Evolutionary conservation across 2,329 filamentous ascomycete genomes (phyloP), one percentile per base, ranked within the genome.

Genomic region (Fonsecaea multimorphosa): DNA sequence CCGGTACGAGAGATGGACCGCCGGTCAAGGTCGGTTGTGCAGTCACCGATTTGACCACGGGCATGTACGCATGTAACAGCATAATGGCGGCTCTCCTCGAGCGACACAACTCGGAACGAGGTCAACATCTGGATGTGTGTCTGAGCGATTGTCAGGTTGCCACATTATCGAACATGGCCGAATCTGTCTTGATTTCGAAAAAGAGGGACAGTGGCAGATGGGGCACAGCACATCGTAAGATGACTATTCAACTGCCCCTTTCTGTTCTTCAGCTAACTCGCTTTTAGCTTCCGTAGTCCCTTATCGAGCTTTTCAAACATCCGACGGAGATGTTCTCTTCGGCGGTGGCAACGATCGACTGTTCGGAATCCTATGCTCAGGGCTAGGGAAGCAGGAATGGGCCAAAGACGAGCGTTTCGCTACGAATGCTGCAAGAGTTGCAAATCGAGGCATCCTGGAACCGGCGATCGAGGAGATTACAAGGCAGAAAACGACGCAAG

Each of bases 1-100:
- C 95, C 0, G 95, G 95, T 31, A 86, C 86, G 67, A 86, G 93
- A 63, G 91, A 96, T 73, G 93, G 94, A 0, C 90, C 93, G 1
- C 95, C 95, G 0, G 95, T 97, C 44, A 99, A 99, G 79, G 95
- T 98, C 2, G 95, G 95, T 19, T 95, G 99, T 2, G 95, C 95
- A 1, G 95, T 99, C 3, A 98, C 95, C 0, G 95, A 99, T 78
- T 80, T 99, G 58, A 98, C 95, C 0, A 97, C 95, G 0, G 95
- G 95, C 0, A 80, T 99, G 3, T 99, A 99, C 79, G 95, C 94
- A 1, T 93, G 91, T 72, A 98, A 97, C 78, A 90, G 91, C 64
- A 92, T 99, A 74, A 94, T 98, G 90, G 95, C 95, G 0, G 93
- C 94, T 1, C 83, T 99, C 19, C 81, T 98, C n/a, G 86, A 86